phyloP scores from a whole-genome alignment of 148 eudicot species.

The Rhododendron ovatum region DNA sequence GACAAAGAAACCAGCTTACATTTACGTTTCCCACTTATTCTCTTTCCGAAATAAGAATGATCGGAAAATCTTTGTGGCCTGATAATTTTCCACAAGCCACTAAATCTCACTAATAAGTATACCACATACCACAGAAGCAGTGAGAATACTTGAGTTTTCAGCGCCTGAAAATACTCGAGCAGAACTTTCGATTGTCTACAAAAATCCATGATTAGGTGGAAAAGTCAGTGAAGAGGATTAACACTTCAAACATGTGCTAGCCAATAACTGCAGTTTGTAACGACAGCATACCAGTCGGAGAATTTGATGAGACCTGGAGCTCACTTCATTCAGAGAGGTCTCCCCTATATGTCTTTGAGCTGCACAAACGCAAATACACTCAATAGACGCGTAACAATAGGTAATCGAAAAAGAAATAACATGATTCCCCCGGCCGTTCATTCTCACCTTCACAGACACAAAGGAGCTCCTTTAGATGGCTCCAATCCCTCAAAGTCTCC shows the following conservation, averaged over 20 bases:
- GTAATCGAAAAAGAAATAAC: slow-evolving; percentile 1
- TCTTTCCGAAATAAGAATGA: not conserved
- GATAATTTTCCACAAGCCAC: not conserved
- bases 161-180: slow-evolving; percentile 43
- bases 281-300: slow-evolving; percentile 62
- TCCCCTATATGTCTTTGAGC: slow-evolving; percentile 97
- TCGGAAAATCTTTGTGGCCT: not conserved
- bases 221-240: not conserved
- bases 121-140: slow-evolving; percentile 78
- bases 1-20: slow-evolving; percentile 6
- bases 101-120: not conserved
- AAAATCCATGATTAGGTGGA: slow-evolving; percentile 4
- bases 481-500: slow-evolving; percentile 51
- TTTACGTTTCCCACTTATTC: not conserved
- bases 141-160: slow-evolving; percentile 57
- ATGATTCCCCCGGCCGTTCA: slow-evolving; percentile 3
- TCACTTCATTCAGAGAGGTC: slow-evolving; percentile 76
- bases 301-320: slow-evolving; percentile 96
- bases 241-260: not conserved
- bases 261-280: not conserved
- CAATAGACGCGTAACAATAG: not conserved
- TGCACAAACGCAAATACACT: slow-evolving; percentile 22
- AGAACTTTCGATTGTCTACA: slow-evolving; percentile 80
- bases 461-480: slow-evolving; percentile 81
- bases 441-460: slow-evolving; percentile 72